These are phyloP conservation scores for Alternaria sp. DNA, from an alignment of 2,329 filamentous ascomycete species.

Conservation along the genomic window DNA sequence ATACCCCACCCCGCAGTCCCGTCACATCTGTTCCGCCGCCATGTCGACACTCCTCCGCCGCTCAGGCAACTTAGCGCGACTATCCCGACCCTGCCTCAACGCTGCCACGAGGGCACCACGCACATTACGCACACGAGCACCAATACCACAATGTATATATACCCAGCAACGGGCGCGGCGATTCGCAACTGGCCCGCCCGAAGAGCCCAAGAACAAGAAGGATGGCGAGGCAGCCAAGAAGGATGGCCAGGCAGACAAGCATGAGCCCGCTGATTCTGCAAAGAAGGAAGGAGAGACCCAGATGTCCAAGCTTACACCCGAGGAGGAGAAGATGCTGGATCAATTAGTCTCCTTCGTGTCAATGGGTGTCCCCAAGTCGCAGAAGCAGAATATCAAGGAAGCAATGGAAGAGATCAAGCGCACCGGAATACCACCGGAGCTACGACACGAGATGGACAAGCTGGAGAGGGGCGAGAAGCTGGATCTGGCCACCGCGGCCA, in stretches of 20 bases:
- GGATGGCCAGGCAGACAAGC: slow-evolving; percentile 42
- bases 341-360: slow-evolving; percentile 65
- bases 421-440: slow-evolving; percentile 73
- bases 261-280: slow-evolving; percentile 43
- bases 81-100: slow-evolving; percentile 66
- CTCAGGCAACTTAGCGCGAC: slow-evolving; percentile 70
- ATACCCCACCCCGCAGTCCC: slow-evolving; percentile 15
- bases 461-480: slow-evolving; percentile 58
- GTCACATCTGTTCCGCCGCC: slow-evolving; percentile 49
- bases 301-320: slow-evolving; percentile 58
- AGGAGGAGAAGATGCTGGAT: slow-evolving; percentile 67
- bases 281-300: slow-evolving; percentile 54
- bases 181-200: slow-evolving; percentile 52
- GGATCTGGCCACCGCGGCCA: slow-evolving; percentile 66
- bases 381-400: slow-evolving; percentile 66
- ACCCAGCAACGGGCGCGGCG: slow-evolving; percentile 54
- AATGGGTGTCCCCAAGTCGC: slow-evolving; percentile 67
- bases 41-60: slow-evolving; percentile 74
- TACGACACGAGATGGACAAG: slow-evolving; percentile 69
- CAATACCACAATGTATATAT: slow-evolving; percentile 54
- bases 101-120: slow-evolving; percentile 59
- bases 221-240: slow-evolving; percentile 37
- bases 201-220: slow-evolving; percentile 45
- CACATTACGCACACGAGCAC: slow-evolving; percentile 46
- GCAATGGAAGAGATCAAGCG: slow-evolving; percentile 70